A percentile compares a stretch with the other conserved stretches of the same genome.
Conservation (phyloP, 371 early-diverging fungal genomes). For the Mortierella sp. region DNA sequence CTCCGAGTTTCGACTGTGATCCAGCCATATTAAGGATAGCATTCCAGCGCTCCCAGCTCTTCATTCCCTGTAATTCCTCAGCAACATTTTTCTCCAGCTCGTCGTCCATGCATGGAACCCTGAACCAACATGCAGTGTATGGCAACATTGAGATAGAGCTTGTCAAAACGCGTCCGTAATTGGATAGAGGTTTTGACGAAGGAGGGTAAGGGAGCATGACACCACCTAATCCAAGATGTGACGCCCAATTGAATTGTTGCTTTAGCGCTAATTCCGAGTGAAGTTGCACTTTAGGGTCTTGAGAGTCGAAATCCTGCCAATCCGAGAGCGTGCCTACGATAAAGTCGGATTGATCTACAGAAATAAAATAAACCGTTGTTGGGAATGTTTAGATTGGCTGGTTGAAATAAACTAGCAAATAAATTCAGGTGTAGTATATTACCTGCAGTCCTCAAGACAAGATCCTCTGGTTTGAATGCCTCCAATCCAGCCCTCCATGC, state of each 20-base stretch:
- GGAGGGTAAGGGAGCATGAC: conserved; percentile 67
- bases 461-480: conserved; percentile 46
- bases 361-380: not conserved
- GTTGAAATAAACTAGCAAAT: no score
- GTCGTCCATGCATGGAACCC: conserved; percentile 57
- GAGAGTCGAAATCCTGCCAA: conserved; percentile 75
- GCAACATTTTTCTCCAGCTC: conserved; percentile 46
- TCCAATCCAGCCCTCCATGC: conserved; percentile 51
- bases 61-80: conserved; percentile 51
- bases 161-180: conserved; percentile 72
- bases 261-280: conserved; percentile 75
- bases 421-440: not conserved
- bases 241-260: conserved; percentile 81
- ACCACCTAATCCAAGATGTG: conserved; percentile 76
- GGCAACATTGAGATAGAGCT: conserved; percentile 59
- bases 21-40: conserved; percentile 70
- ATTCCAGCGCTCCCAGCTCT: conserved; percentile 78
- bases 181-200: conserved; percentile 57
- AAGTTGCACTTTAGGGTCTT: conserved; percentile 60
- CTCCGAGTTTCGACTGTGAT: conserved; percentile 64
- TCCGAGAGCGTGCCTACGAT: conserved; percentile 70
- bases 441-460: conserved; percentile 44
- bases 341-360: conserved; percentile 61
- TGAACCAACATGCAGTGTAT: conserved; percentile 56
- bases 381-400: not conserved